Evolutionary conservation across 2,329 filamentous ascomycete genomes (phyloP), one percentile per base, ranked within the genome.

Genomic region (Aspergillus persii): DNA sequence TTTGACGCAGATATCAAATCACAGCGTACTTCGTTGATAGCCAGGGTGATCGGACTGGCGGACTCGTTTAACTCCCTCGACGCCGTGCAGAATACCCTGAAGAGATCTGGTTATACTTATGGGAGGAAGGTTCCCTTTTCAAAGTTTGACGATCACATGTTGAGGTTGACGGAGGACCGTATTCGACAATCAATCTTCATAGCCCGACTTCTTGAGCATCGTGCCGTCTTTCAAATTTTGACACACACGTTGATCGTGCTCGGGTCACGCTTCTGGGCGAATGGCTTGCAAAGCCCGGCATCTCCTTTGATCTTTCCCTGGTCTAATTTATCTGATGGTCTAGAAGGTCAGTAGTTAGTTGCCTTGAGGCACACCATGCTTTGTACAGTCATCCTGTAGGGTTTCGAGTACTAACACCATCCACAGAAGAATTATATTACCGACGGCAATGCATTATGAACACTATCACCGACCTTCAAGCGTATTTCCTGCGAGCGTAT

Each of bases 401-500:
- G 11, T 15, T 41, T 41, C 6, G 8, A 7, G 15, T 0, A 53
- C 57, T 63, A 58, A 68, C 8, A 11, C 4, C 15, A 23, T 8
- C 1, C 48, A 3, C 46, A 79, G 77, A 79, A 61, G 77, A 80
- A 66, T 63, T 80, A n/a, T 74, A 74, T 41, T 73, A 71, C 61
- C 69, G 77, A 50, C 74, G 77, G 15, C 71, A 77, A 60, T 75
- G 68, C 53, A 69, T 79, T 44, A 57, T 80, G 18, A 73, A 78
- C 55, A 79, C 77, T 4, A 74, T 80, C 27, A 74, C 71, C 33
- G 76, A 78, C 47, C 62, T 79, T 15, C 77, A 79, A 61, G 73
- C 72, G 6, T 67, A 77, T 59, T 79, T 79, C 53, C 69, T 80
- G 30, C 70, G 73, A 33, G 65, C 70, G 7, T 80, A 77, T 54